A percentile compares a stretch with the other conserved stretches of the same genome.
phyloP scores from a whole-genome alignment of 108 stramenopile genomes.

The Mediolabrus comicus region DNA sequence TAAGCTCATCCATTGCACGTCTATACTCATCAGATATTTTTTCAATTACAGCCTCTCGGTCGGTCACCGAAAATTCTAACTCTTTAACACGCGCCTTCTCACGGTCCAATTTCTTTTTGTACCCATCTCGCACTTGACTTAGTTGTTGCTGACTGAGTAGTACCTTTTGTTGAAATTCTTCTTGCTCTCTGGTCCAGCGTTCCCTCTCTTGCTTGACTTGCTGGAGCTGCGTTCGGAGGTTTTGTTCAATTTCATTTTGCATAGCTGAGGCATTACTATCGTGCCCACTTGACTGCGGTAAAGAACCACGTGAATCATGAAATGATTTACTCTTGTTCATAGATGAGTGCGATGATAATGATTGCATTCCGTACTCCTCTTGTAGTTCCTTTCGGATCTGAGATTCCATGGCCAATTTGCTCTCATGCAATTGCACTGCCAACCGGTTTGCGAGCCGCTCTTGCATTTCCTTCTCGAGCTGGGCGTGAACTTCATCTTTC shows the following conservation, averaged over 20 bases:
- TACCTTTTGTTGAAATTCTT: slow-evolving; percentile 23
- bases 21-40: slow-evolving; percentile 19
- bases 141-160: slow-evolving; percentile 21
- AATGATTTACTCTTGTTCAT: slow-evolving; percentile 1
- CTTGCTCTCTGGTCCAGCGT: slow-evolving; percentile 30
- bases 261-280: not conserved
- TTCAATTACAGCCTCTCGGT: slow-evolving; percentile 21
- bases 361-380: slow-evolving; percentile 6
- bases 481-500: slow-evolving; percentile 1
- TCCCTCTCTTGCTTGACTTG: slow-evolving; percentile 31
- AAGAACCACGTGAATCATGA: not conserved
- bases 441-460: slow-evolving; percentile 28
- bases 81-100: slow-evolving; percentile 19
- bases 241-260: slow-evolving; percentile 10
- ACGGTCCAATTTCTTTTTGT: slow-evolving; percentile 25
- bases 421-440: slow-evolving; percentile 19
- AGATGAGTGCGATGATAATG: slow-evolving; percentile 2
- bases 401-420: slow-evolving; percentile 16
- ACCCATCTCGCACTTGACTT: slow-evolving; percentile 27
- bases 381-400: slow-evolving; percentile 30
- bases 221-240: slow-evolving; percentile 19
- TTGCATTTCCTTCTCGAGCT: slow-evolving; percentile 40
- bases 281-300: not conserved
- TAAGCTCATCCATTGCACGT: slow-evolving; percentile 1
- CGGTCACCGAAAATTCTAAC: slow-evolving; percentile 12